A percentile compares a stretch with the other conserved stretches of the same genome.
These are phyloP conservation scores for Cyberlindnera mrakii DNA, from an alignment of 805 yeast species.

Conservation along the genomic window DNA sequence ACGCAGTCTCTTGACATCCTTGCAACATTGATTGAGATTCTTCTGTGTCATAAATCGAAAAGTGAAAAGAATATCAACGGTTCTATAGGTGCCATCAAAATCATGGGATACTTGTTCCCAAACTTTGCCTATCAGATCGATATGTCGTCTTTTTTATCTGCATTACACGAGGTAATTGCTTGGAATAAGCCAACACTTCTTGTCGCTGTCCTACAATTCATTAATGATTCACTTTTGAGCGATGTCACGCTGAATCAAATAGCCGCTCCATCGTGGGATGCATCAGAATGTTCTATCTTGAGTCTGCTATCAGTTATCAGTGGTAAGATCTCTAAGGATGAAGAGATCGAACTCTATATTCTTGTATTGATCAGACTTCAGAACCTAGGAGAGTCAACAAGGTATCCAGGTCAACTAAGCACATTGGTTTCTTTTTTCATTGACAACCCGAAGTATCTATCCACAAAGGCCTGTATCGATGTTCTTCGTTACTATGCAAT, in stretches of 20 bases:
- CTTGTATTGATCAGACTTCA: conserved; percentile 32
- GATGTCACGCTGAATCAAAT: conserved; percentile 25
- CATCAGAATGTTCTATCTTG: conserved; percentile 14
- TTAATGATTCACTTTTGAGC: conserved; percentile 34
- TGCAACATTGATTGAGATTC: conserved; percentile 12
- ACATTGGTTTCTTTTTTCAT: conserved; percentile 37
- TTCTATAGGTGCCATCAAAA: conserved; percentile 34
- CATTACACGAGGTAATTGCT: conserved; percentile 27
- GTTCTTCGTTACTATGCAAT: conserved; percentile 43
- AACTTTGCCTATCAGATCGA: conserved; percentile 22
- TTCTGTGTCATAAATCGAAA: conserved; percentile 10
- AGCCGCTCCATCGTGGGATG: conserved; percentile 32
- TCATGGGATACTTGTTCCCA: conserved; percentile 29
- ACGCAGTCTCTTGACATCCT: conserved; percentile 10
- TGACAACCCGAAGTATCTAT: conserved; percentile 30
- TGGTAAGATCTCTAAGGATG: conserved; percentile 22
- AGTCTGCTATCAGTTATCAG: conserved; percentile 17
- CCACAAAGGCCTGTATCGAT: conserved; percentile 32
- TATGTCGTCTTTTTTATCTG: conserved; percentile 27
- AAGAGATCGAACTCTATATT: conserved; percentile 26
- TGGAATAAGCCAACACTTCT: conserved; percentile 34
- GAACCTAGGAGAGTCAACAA: conserved; percentile 24
- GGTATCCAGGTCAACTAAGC: conserved; percentile 37
- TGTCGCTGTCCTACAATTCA: conserved; percentile 33
- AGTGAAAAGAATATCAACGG: conserved; percentile 23